A percentile compares a stretch with the other conserved stretches of the same genome.
Evolutionary conservation across 2,329 filamentous ascomycete genomes (phyloP).

Genomic region (Colletotrichum tamarilloi): DNA sequence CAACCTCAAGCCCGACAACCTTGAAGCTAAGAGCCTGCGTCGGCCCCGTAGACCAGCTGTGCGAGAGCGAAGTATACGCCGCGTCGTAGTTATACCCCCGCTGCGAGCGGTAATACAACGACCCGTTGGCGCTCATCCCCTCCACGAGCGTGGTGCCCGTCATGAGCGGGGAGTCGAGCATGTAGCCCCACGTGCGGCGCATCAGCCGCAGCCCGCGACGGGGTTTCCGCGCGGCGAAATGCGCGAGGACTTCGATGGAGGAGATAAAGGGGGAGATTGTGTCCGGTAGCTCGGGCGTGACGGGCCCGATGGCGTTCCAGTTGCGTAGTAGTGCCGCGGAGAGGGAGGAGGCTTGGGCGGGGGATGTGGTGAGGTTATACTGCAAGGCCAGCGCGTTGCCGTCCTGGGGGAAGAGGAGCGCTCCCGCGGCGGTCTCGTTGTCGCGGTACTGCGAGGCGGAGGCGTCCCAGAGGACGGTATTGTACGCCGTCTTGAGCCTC

Average conservation of each 20-base stretch:
- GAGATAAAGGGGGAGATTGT: slow-evolving; percentile 50
- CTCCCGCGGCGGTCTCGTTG: slow-evolving; percentile 54
- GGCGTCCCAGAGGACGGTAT: slow-evolving; percentile 57
- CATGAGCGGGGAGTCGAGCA: slow-evolving; percentile 44
- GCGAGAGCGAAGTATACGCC: slow-evolving; percentile 46
- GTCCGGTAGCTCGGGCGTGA: slow-evolving; percentile 46
- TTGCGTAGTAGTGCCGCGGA: slow-evolving; percentile 37
- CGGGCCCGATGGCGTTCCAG: slow-evolving; percentile 44
- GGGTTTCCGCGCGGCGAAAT: slow-evolving; percentile 40
- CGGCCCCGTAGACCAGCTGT: slow-evolving; percentile 48
- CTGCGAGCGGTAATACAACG: slow-evolving; percentile 45
- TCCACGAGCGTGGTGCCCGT: slow-evolving; percentile 50
- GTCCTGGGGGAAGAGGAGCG: slow-evolving; percentile 57
- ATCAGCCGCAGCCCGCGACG: slow-evolving; percentile 43
- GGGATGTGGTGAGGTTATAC: slow-evolving; percentile 39
- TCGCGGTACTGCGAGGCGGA: slow-evolving; percentile 57
- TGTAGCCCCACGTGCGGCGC: slow-evolving; percentile 43
- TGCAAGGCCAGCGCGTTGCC: slow-evolving; percentile 59
- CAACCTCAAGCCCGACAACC: slow-evolving; percentile 41
- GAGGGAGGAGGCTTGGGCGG: slow-evolving; percentile 35
- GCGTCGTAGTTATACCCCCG: slow-evolving; percentile 46
- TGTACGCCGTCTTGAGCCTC: slow-evolving; percentile 48
- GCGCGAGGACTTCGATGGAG: slow-evolving; percentile 47
- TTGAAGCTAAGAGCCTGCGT: slow-evolving; percentile 42
- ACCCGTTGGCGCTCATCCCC: slow-evolving; percentile 49